Evolutionary conservation across 345 rosid genomes (phyloP).

Genomic region (Linum usitatissimum): DNA sequence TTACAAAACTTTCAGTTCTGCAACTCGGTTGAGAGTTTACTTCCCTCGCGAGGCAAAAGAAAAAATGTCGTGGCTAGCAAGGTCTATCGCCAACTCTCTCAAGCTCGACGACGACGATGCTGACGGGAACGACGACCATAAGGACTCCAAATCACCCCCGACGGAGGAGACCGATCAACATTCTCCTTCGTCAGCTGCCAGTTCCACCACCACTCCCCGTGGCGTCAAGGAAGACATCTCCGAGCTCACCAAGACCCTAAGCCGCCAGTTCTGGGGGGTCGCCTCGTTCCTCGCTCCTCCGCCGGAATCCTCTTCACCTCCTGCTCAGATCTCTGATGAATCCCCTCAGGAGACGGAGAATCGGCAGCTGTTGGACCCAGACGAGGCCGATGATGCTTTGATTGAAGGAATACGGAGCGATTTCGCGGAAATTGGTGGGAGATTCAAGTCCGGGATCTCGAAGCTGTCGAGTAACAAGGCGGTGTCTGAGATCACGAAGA

Average conservation of each 20-base stretch:
- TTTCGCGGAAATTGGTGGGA: slow-evolving; percentile 60
- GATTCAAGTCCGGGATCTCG: slow-evolving; percentile 52
- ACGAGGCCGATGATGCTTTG: slow-evolving; percentile 27
- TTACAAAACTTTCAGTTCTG: neutral
- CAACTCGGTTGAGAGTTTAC: neutral
- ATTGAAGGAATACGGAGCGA: slow-evolving; percentile 55
- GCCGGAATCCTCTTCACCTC: slow-evolving; percentile 19
- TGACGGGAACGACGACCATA: slow-evolving; percentile 3
- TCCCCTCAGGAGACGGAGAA: neutral
- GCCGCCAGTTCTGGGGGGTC: slow-evolving; percentile 78
- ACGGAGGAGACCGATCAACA: slow-evolving; percentile 14
- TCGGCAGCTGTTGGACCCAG: slow-evolving; percentile 20
- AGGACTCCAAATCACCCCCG: neutral
- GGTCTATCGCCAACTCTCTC: slow-evolving; percentile 53
- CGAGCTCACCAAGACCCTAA: slow-evolving; percentile 63
- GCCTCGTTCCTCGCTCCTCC: slow-evolving; percentile 90
- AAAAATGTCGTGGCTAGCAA: slow-evolving; percentile 60
- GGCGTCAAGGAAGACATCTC: slow-evolving; percentile 82
- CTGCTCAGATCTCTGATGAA: slow-evolving; percentile 17
- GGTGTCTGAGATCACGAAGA: slow-evolving; percentile 58
- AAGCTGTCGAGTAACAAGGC: slow-evolving; percentile 46
- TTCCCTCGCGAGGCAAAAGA: neutral
- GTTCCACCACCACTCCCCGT: slow-evolving; percentile 27
- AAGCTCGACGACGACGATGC: slow-evolving; percentile 34
- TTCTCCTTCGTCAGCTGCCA: slow-evolving; percentile 13